Percentiles rank a stretch among this genome's conserved stretches.
phyloP scores from a whole-genome alignment of 345 rosid species.

The Arabidopsis thaliana region TAIR10.1 NC_003071.7:6880001-6880500 shows the following conservation, averaged over 20 bases:
- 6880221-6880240: background rate
- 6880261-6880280: background rate
- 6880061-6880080: constrained; percentile 84
- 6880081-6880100: constrained; percentile 88
- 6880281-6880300: background rate
- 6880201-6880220: background rate
- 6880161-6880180: constrained; percentile 76
- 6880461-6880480: background rate
- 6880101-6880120: constrained; percentile 97
- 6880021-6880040: constrained; percentile 93
- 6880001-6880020: constrained; percentile 90
- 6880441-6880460: background rate
- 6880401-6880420: background rate
- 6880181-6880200: constrained; percentile 61
- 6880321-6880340: background rate
- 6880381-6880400: constrained; percentile 3
- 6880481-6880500: constrained; percentile 33
- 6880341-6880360: background rate
- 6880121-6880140: constrained; percentile 89
- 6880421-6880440: background rate
- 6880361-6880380: background rate
- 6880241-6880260: background rate
- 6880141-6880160: constrained; percentile 95
- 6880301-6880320: background rate
- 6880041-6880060: constrained; percentile 97